Evolutionary conservation across 192 early-diverging fungal species (phyloP).

Genomic region (Podila horticola): DNA sequence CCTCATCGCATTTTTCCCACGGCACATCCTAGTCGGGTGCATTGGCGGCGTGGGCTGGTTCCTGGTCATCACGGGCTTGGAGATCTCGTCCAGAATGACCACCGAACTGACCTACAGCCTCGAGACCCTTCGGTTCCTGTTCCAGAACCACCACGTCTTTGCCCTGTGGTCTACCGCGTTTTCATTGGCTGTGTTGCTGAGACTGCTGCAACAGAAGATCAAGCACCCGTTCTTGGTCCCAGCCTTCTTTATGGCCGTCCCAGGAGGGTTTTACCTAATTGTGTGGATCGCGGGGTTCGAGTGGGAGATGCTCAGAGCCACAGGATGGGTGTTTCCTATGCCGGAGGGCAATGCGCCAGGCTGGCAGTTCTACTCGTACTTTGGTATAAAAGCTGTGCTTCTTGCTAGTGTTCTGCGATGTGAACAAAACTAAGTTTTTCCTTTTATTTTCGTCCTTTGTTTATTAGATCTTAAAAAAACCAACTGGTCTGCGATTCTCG

Average conservation of each 20-base stretch:
- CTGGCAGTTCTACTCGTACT: constrained; percentile 91
- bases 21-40: constrained; percentile 95
- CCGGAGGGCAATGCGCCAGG: constrained; percentile 80
- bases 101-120: constrained; percentile 58
- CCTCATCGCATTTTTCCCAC: constrained; percentile 84
- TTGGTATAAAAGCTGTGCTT: constrained; percentile 46
- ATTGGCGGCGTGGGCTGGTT: constrained; percentile 98
- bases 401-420: not conserved
- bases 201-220: constrained; percentile 72
- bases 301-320: constrained; percentile 71
- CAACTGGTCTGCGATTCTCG: constrained; percentile 72
- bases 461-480: constrained; percentile 64
- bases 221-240: constrained; percentile 88
- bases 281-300: constrained; percentile 68
- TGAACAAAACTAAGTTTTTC: too few species aligned
- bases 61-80: constrained; percentile 91
- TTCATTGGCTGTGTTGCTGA: constrained; percentile 72
- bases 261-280: constrained; percentile 78
- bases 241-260: constrained; percentile 86
- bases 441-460: too few species aligned
- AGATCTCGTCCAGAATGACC: constrained; percentile 68
- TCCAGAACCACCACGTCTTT: constrained; percentile 69
- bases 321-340: constrained; percentile 88
- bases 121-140: constrained; percentile 70
- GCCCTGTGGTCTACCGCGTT: constrained; percentile 85